A percentile compares a stretch with the other conserved stretches of the same genome.
These are phyloP conservation scores for Rhynchospora breviuscula DNA, from an alignment of 176 grass and related monocot genomes.

Conservation along the genomic window DNA sequence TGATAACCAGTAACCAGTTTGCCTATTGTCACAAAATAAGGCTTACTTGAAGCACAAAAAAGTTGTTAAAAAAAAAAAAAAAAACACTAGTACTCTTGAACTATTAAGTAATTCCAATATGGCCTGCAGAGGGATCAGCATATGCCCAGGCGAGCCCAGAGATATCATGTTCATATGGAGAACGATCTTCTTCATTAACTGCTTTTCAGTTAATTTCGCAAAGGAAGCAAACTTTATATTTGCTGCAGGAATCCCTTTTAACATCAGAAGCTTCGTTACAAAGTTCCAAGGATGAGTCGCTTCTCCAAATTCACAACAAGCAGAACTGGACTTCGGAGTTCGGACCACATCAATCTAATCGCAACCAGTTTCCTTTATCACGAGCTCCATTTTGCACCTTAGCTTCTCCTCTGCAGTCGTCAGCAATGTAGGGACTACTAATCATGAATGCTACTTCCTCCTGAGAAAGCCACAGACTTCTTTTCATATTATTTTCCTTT, in stretches of 20 bases:
- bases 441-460: background rate
- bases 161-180: background rate
- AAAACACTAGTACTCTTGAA: background rate
- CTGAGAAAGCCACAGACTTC: slow-evolving; percentile 27
- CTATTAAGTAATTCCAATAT: background rate
- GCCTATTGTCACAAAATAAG: background rate
- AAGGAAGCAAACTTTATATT: background rate
- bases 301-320: slow-evolving; percentile 42
- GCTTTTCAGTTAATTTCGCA: background rate
- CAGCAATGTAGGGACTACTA: background rate
- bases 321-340: slow-evolving; percentile 26
- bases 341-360: background rate
- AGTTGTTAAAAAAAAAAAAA: background rate
- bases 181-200: background rate
- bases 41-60: background rate
- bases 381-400: slow-evolving; percentile 46
- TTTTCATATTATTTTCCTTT: slow-evolving; percentile 25
- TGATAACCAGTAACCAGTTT: background rate
- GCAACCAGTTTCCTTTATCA: slow-evolving; percentile 24
- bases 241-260: slow-evolving; percentile 26
- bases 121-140: background rate
- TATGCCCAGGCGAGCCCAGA: background rate
- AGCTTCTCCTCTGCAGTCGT: background rate
- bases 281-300: slow-evolving; percentile 43
- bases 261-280: slow-evolving; percentile 23